These are phyloP conservation scores for Pseudogymnoascus sp. DNA, from an alignment of 2,329 filamentous ascomycete genomes.

Conservation along the genomic window DNA sequence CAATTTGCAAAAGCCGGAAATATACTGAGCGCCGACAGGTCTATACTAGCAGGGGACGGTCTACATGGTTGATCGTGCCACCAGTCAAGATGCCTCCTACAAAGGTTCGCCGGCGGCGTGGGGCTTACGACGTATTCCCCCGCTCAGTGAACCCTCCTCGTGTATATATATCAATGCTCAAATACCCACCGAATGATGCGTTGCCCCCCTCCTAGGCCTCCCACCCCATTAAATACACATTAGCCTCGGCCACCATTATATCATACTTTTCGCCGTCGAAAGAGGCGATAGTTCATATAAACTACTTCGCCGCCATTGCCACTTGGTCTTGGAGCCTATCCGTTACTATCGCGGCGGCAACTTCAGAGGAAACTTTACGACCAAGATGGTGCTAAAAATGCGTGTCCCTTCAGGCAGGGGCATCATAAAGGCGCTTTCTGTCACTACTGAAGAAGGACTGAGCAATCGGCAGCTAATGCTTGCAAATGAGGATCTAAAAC, in stretches of 20 bases:
- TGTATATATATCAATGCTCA: background rate
- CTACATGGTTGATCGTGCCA: no score
- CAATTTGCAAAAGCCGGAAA: no score
- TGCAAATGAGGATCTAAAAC: slow-evolving; percentile 73
- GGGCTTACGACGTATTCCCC: background rate
- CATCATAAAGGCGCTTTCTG: slow-evolving; percentile 42
- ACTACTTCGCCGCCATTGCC: background rate
- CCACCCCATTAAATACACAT: no score
- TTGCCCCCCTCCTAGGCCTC: background rate
- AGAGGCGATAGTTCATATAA: background rate
- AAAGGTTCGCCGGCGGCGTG: background rate
- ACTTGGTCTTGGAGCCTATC: background rate
- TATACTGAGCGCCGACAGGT: no score
- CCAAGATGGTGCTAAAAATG: background rate
- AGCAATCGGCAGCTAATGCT: slow-evolving; percentile 76
- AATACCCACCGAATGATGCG: background rate
- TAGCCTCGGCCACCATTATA: no score
- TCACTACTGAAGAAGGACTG: slow-evolving; percentile 68
- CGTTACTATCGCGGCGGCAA: background rate
- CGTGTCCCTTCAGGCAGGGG: background rate
- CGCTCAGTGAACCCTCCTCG: background rate
- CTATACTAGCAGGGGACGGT: background rate
- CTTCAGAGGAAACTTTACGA: background rate
- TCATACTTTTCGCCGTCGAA: no score
- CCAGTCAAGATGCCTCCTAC: no score